A percentile compares a stretch with the other conserved stretches of the same genome.
Conservation (phyloP, 2,329 filamentous ascomycete genomes). For the Coniella vitis region DNA sequence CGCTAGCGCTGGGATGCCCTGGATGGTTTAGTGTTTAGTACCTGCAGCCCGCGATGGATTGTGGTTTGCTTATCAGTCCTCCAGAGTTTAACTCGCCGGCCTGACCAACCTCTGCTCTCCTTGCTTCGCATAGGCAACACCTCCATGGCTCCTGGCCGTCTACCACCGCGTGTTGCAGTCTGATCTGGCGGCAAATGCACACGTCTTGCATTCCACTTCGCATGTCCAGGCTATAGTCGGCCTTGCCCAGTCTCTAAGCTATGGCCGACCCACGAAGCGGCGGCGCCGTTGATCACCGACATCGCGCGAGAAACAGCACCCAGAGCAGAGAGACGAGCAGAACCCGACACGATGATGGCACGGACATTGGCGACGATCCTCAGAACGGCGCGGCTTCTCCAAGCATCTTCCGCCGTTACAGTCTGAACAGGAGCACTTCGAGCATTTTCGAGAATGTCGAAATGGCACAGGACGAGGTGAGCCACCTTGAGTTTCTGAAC, state of each 20-base stretch:
- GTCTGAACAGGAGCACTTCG: conserved; percentile 64
- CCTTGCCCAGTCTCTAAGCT: background rate
- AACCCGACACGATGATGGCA: conserved; percentile 4
- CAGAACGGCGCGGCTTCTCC: conserved; percentile 17
- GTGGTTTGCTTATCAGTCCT: too few relatives aligned
- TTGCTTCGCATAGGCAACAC: too few relatives aligned
- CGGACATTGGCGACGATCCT: conserved; percentile 19
- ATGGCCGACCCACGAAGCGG: conserved; percentile 13
- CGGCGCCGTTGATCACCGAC: conserved; percentile 5
- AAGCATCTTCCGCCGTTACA: conserved; percentile 55
- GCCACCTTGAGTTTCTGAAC: conserved; percentile 13
- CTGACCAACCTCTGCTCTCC: too few relatives aligned
- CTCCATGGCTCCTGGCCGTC: too few relatives aligned
- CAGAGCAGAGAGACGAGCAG: conserved; percentile 1
- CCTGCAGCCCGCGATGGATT: too few relatives aligned
- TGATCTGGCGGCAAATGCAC: too few relatives aligned
- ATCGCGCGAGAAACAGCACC: background rate
- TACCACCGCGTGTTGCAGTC: too few relatives aligned
- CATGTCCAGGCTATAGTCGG: background rate
- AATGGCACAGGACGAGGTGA: conserved; percentile 93
- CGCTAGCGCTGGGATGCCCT: too few relatives aligned
- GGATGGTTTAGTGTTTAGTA: too few relatives aligned
- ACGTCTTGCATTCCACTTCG: too few relatives aligned
- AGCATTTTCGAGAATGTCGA: conserved; percentile 94
- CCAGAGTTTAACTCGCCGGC: too few relatives aligned